Percentiles rank a stretch among this genome's conserved stretches.
Evolutionary conservation across 257 asterid species (phyloP).

Genomic region (Cordia subcordata): DNA sequence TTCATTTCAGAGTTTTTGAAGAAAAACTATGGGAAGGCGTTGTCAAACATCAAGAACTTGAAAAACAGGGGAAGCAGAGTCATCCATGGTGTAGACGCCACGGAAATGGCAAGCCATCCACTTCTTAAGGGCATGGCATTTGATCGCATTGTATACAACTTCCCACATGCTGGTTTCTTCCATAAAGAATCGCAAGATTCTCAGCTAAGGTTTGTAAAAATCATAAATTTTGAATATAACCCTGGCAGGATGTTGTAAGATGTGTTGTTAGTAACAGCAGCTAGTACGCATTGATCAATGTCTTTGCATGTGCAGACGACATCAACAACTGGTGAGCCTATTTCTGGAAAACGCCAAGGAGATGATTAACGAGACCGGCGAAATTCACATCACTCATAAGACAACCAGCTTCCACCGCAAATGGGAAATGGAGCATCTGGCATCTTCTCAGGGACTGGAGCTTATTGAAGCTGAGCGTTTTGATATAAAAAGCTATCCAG

Average conservation of each 20-base stretch:
- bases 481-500: too few relatives aligned
- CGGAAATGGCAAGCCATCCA: conserved; percentile 5
- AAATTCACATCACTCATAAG: conserved; percentile 4
- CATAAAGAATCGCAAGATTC: conserved; percentile 7
- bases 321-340: too few relatives aligned
- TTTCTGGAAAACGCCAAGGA: too few relatives aligned
- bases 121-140: not conserved
- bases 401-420: too few relatives aligned
- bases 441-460: too few relatives aligned
- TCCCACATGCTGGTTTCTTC: conserved; percentile 35
- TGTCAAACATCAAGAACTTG: conserved; percentile 7
- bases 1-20: conserved; percentile 12
- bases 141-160: conserved; percentile 22
- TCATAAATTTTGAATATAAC: too few relatives aligned
- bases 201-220: conserved; percentile 14
- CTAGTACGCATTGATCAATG: too few relatives aligned
- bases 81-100: conserved; percentile 19
- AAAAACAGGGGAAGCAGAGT: conserved; percentile 9
- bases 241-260: too few relatives aligned
- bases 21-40: conserved; percentile 8
- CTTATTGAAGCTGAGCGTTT: too few relatives aligned
- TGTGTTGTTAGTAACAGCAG: too few relatives aligned
- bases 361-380: conserved; percentile 7
- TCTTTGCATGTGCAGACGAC: too few relatives aligned
- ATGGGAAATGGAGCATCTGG: too few relatives aligned